Evolutionary conservation across 1,284 basidiomycete genomes (phyloP), one percentile per base, ranked within the genome.

Genomic region (Anthracocystis panici-leucophaei): DNA sequence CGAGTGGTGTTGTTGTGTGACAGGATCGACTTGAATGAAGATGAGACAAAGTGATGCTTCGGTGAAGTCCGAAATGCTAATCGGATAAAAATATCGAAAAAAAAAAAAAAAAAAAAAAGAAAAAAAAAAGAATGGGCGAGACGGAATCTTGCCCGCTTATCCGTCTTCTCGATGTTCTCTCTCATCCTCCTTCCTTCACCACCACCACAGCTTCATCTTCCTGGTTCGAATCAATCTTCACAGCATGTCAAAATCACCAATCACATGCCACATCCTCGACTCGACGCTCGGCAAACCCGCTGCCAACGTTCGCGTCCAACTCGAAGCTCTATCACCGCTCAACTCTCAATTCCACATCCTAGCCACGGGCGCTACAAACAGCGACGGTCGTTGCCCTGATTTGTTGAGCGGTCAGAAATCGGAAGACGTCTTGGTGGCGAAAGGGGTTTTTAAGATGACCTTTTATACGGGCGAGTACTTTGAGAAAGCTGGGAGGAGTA

Each of bases 181-280:
- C 31, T 45, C 27, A 20, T 16, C 33, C 18, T 3, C 29, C 20
- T n/a, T 16, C 16, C n/a, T 31, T 33, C 40, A 20, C 29, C 12
- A 41, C 29, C 20, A 38, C 20, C 25, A 31, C 31, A 14, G 18
- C 16, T 35, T 0, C 31, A 46, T 16, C n/a, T 29, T 6, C n/a
- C 42, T 6, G 10, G 18, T 11, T 14, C 11, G 27, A 38, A 14
- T 16, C 35, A 6, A 18, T 4, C 3, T 35, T 11, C 45, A 20
- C 25, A 57, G 3, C 41, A 75, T 75, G 72, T 65, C 76, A 9
- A 76, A 72, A 56, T 80, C 78, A 14, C 92, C 93, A 1, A 92
- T 96, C 68, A 96, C 94, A 40, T 95, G 94, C 84, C 94, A 96
- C 78, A 93, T 96, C 14, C 90, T 96, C 65, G 94, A 96, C 83